A percentile compares a stretch with the other conserved stretches of the same genome.
phyloP scores from a whole-genome alignment of 495 filamentous ascomycete species.

The Aspergillus egyptiacus region DNA sequence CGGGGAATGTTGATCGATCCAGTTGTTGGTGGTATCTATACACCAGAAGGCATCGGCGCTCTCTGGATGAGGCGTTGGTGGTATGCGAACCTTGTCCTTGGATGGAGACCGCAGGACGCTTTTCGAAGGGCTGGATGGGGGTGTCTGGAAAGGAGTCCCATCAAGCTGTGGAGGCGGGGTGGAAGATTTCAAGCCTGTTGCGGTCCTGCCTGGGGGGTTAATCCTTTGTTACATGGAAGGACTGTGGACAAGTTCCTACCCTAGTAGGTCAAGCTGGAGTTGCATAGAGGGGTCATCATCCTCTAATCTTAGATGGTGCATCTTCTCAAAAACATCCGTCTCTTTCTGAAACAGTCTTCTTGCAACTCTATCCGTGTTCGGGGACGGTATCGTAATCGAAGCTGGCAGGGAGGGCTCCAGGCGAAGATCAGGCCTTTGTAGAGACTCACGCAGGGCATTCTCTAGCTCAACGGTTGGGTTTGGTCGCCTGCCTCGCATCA shows the following conservation, averaged over 20 bases:
- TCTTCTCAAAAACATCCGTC: slow-evolving; percentile 21
- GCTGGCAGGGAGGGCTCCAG: slow-evolving; percentile 21
- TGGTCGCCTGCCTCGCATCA: slow-evolving; percentile 34
- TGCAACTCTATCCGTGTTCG: slow-evolving; percentile 13
- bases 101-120: slow-evolving; percentile 44
- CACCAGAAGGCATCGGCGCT: slow-evolving; percentile 78
- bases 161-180: slow-evolving; percentile 8
- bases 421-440: slow-evolving; percentile 13
- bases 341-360: slow-evolving; percentile 22
- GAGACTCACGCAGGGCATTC: slow-evolving; percentile 11
- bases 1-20: slow-evolving; percentile 76
- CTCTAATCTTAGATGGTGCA: slow-evolving; percentile 21
- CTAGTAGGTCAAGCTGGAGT: slow-evolving; percentile 16
- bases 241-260: slow-evolving; percentile 16
- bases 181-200: slow-evolving; percentile 18
- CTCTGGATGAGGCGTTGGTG: slow-evolving; percentile 55
- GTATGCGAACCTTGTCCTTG: slow-evolving; percentile 43
- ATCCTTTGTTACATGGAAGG: neutral
- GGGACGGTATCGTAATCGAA: slow-evolving; percentile 16
- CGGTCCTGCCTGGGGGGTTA: neutral
- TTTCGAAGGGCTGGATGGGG: slow-evolving; percentile 42
- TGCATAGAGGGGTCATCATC: slow-evolving; percentile 23
- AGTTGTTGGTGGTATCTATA: slow-evolving; percentile 65
- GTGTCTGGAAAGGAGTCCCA: slow-evolving; percentile 29
- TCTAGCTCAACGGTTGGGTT: slow-evolving; percentile 17